Evolutionary conservation across 495 filamentous ascomycete genomes (phyloP).

Genomic region (Astrothelium subdiscretum): DNA sequence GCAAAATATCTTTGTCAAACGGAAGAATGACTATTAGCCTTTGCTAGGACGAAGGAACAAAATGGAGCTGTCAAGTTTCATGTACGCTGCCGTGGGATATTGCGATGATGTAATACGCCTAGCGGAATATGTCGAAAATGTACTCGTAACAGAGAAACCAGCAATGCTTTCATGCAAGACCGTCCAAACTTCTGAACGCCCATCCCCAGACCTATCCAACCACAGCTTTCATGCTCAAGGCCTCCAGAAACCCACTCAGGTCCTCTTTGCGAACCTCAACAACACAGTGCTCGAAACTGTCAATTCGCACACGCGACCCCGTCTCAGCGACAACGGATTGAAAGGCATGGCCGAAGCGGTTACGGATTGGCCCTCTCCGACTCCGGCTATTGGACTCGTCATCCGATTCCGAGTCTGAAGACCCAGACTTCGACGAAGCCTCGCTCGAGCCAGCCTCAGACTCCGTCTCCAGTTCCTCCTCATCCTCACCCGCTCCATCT

Average conservation of each 20-base stretch:
- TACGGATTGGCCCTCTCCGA: conserved; percentile 57
- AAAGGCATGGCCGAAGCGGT: conserved; percentile 89
- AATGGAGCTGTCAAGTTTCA: too few species aligned
- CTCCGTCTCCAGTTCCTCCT: conserved; percentile 41
- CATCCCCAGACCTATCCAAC: conserved; percentile 49
- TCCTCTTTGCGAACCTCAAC: conserved; percentile 96
- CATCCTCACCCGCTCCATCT: conserved; percentile 39
- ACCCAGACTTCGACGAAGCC: not conserved
- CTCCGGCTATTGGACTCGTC: conserved; percentile 45
- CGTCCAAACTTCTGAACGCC: not conserved
- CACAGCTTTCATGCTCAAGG: conserved; percentile 81
- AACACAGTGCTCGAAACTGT: conserved; percentile 94
- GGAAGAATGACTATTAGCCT: not conserved
- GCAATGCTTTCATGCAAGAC: not conserved
- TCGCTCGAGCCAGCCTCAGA: conserved; percentile 34
- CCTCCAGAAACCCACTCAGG: conserved; percentile 80
- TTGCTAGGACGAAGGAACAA: too few species aligned
- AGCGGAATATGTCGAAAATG: not conserved
- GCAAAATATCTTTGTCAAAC: too few species aligned
- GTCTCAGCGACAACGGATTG: conserved; percentile 91
- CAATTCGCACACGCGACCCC: conserved; percentile 77
- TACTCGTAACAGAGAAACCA: not conserved
- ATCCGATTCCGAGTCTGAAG: conserved; percentile 32
- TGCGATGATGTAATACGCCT: not conserved
- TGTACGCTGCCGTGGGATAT: not conserved